phyloP scores from a whole-genome alignment of 768 basidiomycete species.

The Psilocybe cubensis region DNA sequence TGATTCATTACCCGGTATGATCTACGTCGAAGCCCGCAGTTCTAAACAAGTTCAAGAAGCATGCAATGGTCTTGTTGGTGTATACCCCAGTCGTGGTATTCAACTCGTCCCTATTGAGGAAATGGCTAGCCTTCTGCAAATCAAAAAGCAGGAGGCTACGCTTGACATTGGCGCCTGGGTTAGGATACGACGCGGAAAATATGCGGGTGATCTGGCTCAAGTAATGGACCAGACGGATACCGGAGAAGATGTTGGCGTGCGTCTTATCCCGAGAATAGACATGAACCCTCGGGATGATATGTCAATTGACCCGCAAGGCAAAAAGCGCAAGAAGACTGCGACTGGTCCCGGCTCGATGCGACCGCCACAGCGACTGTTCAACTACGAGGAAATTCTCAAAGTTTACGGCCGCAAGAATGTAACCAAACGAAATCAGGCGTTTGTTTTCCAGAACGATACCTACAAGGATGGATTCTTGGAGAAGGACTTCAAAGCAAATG shows the following conservation, averaged over 20 bases:
- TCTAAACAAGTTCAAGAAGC: constrained; percentile 86
- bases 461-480: constrained; percentile 95
- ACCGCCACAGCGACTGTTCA: constrained; percentile 92
- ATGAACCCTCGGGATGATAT: constrained; percentile 86
- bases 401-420: constrained; percentile 83
- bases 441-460: constrained; percentile 90
- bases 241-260: constrained; percentile 89
- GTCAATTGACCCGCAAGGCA: constrained; percentile 51
- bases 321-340: constrained; percentile 77
- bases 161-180: constrained; percentile 93
- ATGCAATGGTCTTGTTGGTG: constrained; percentile 88
- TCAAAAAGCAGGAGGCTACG: constrained; percentile 91
- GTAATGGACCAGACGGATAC: constrained; percentile 94
- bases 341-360: constrained; percentile 62
- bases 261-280: constrained; percentile 98
- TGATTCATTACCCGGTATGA: constrained; percentile 93
- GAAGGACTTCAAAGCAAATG: constrained; percentile 89
- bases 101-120: constrained; percentile 93
- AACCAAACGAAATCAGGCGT: constrained; percentile 72
- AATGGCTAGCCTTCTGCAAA: constrained; percentile 95
- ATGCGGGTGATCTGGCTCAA: constrained; percentile 93
- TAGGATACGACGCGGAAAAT: constrained; percentile 91
- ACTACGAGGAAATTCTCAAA: constrained; percentile 88
- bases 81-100: constrained; percentile 84
- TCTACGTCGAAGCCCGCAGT: constrained; percentile 94